A percentile compares a stretch with the other conserved stretches of the same genome.
Evolutionary conservation across 2,329 filamentous ascomycete species (phyloP).

Genomic region (Mycocentrospora acerina): DNA sequence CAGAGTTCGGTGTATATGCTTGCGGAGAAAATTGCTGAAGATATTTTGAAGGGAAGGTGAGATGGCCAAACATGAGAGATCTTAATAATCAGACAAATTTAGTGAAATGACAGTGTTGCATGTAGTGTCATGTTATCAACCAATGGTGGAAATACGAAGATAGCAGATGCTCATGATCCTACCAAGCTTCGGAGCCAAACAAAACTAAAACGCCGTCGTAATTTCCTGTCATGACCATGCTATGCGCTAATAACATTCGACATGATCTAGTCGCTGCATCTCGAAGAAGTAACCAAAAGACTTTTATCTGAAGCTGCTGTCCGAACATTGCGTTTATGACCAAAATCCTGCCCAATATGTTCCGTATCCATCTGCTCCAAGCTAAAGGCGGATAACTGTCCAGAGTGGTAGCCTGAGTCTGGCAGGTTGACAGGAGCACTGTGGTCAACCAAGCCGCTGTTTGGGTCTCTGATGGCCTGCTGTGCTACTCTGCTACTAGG

Average conservation of each 20-base stretch:
- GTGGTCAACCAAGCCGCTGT: conserved; percentile 3
- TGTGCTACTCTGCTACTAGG: not conserved
- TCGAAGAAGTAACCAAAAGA: conserved; percentile 6
- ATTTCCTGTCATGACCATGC: too few relatives aligned
- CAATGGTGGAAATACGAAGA: too few relatives aligned
- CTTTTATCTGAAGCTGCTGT: conserved; percentile 10
- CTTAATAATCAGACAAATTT: not conserved
- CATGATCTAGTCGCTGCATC: conserved; percentile 6
- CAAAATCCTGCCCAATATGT: not conserved
- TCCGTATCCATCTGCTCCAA: conserved; percentile 4
- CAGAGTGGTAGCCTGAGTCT: conserved; percentile 8
- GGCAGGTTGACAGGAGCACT: not conserved
- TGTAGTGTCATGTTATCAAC: too few relatives aligned
- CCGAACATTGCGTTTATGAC: conserved; percentile 1
- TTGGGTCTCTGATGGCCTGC: conserved; percentile 6
- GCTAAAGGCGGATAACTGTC: not conserved
- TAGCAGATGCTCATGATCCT: too few relatives aligned
- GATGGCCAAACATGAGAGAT: not conserved
- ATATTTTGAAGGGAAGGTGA: conserved; percentile 4
- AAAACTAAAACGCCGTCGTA: too few relatives aligned
- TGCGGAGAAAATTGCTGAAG: conserved; percentile 21
- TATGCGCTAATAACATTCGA: not conserved
- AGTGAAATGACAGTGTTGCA: too few relatives aligned
- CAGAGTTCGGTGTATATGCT: conserved; percentile 25
- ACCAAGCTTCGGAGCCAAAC: too few relatives aligned